A percentile compares a stretch with the other conserved stretches of the same genome.
Conservation (phyloP, 1,284 basidiomycete species). For the Ceratobasidium sp. region DNA sequence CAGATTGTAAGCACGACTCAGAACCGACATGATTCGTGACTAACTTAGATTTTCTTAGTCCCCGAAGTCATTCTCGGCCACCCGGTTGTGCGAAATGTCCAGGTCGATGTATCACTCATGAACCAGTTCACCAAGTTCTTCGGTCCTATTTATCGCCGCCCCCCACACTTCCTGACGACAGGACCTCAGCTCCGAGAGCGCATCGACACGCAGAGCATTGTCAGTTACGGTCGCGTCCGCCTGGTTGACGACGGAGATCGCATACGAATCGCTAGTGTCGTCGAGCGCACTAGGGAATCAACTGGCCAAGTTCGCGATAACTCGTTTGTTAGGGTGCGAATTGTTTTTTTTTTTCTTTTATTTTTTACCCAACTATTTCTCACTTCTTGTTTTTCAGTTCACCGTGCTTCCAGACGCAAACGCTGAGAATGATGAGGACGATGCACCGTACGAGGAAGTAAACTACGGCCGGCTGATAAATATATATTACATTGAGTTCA, state of each 20-base stretch:
- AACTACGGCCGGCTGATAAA: slow-evolving; percentile 21
- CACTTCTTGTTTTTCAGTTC: background rate
- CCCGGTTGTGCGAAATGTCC: background rate
- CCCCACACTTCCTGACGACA: no score
- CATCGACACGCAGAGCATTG: background rate
- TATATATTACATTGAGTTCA: slow-evolving; percentile 16
- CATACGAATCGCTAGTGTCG: background rate
- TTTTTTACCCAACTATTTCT: background rate
- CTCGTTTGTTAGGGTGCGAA: slow-evolving; percentile 15
- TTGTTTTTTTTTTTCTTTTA: background rate
- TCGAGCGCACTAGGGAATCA: background rate
- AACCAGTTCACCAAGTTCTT: slow-evolving; percentile 23
- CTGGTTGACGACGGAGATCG: slow-evolving; percentile 12
- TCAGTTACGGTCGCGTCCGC: slow-evolving; percentile 21
- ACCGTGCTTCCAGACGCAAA: background rate
- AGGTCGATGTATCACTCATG: background rate
- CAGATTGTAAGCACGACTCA: slow-evolving; percentile 5
- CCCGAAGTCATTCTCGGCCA: background rate
- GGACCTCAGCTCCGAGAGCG: background rate
- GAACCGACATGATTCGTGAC: background rate
- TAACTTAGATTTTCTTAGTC: slow-evolving; percentile 1
- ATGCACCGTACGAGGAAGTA: background rate
- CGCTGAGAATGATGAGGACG: background rate
- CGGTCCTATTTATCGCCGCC: background rate
- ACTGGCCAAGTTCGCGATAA: slow-evolving; percentile 9